Base-by-base conservation (phyloP, 495 filamentous ascomycete species). In the Haplographium delicatum region DNA sequence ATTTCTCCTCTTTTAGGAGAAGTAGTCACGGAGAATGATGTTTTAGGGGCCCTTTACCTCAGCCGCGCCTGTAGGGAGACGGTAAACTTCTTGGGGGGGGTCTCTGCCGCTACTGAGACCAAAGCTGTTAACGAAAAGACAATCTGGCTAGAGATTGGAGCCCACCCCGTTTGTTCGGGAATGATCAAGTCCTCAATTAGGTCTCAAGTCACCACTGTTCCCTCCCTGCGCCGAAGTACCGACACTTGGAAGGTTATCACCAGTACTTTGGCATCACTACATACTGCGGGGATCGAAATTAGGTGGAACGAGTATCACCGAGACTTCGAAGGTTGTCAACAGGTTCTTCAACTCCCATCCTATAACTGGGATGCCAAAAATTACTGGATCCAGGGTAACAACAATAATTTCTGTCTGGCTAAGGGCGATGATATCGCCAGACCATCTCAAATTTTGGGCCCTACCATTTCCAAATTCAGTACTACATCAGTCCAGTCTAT, bases 311-410 rank as follows among this genome's bases (percentile, higher is more conserved):
- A 88, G 62, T 88, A 81, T 58, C 86, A 90, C 65, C 73, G 78
- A 20, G 82, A 85, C 61, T 91, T 88, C 60, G 64, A 65, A 38
- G 57, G 68, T 4, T 75, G 69, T 11, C 79, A 80, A 31, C 70
- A 77, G 27, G 73, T 89, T 11, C 63, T 93, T 1, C 65, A 76
- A 6, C 74, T 94, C 2, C 89, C 89, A 18, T 64, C 78, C 5
- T 95, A 95, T 59, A 78, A 74, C 13, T 95, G 84, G 71, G 85
- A 93, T 50, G 62, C 79, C 24, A 90, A 88, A 71, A 80, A 85
- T 54, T 88, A 88, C 65, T 93, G 87, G 87, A 76, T 91, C n/a
- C 72, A 81, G 8, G 91, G 90, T 65, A 72, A 68, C 9, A 80
- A 86, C 51, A n/a, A n/a, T n/a, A 85, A 70, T 70, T 79, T 66